Base-by-base conservation (phyloP, 768 basidiomycete genomes). In the Leccinum subgranulosum region DNA sequence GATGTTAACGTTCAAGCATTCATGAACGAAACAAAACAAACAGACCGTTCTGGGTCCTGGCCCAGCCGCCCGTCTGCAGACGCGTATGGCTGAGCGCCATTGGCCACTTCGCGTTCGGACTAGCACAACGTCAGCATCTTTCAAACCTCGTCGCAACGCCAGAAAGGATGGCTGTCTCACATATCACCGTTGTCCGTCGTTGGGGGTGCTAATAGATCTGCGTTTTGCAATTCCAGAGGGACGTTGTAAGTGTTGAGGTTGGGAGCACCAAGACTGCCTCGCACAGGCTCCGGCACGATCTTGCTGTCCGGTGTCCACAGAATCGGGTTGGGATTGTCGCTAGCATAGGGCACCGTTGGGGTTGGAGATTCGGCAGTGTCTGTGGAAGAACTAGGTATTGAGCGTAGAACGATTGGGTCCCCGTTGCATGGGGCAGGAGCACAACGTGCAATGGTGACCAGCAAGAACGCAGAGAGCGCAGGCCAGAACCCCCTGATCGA, bases 51-150 rank as follows among this genome's bases (percentile, higher is more conserved):
- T 84, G 77, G 61, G 83, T 77, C 33, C 84, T 75, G 14, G 82
- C 79, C 84, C 84, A 86, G 1, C 85, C 85, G 14, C 84, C 84
- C 10, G 77, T 75, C 50, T 77, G 76, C 15, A 86, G 61, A 25
- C 82, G 80, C 60, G 78, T 82, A 61, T 82, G 82, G 57, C 83
- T 84, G 25, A 83, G 64, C 29, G 78, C 74, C 65, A 84, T 81
- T 0, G 83, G 78, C 85, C 84, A 86, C 61, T 85, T 86, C 53
- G 73, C 73, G 56, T 84, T 85, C 5, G 63, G 56, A 3, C 72
- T 77, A 55, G 21, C 10, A 25, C 10, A 4, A 27, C 14, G 23
- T 55, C 17, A 55, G 27, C 21, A 49, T 43, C 43, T n/a, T 41
- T 41, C 10, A 41, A 51, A 10, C 8, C 25, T 21, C 27, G 11